Percentiles rank a stretch among this genome's conserved stretches.
Evolutionary conservation across 1,284 basidiomycete species (phyloP).

Genomic region (Inonotus obliquus): DNA sequence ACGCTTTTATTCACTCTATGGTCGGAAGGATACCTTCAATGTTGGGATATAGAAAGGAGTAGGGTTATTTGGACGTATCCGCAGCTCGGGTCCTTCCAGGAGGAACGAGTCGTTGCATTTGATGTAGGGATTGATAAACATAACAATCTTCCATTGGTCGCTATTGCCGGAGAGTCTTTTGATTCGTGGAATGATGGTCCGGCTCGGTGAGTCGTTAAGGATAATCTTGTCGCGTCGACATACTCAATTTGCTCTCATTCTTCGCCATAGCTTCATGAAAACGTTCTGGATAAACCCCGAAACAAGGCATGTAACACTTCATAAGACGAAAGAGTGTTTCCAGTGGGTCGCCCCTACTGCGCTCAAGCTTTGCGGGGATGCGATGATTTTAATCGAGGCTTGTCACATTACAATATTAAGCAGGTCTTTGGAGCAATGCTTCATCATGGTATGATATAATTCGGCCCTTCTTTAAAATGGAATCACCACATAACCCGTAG

Average conservation of each 20-base stretch:
- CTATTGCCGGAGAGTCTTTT: neutral
- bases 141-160: neutral
- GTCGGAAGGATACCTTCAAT: slow-evolving; percentile 13
- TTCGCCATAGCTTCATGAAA: neutral
- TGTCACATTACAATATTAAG: neutral
- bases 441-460: neutral
- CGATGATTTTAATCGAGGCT: neutral
- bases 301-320: neutral
- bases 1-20: neutral
- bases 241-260: neutral
- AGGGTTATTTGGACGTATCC: slow-evolving; percentile 12
- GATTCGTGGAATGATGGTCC: neutral
- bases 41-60: slow-evolving; percentile 6
- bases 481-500: neutral
- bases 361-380: neutral
- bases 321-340: neutral
- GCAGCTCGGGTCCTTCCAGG: slow-evolving; percentile 4
- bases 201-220: neutral
- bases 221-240: neutral
- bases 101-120: neutral
- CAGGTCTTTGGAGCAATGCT: neutral
- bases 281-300: neutral
- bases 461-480: neutral
- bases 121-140: neutral
- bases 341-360: neutral